Base-by-base conservation (phyloP, 208 protist genomes). In the Tetramitus jugosus region DNA sequence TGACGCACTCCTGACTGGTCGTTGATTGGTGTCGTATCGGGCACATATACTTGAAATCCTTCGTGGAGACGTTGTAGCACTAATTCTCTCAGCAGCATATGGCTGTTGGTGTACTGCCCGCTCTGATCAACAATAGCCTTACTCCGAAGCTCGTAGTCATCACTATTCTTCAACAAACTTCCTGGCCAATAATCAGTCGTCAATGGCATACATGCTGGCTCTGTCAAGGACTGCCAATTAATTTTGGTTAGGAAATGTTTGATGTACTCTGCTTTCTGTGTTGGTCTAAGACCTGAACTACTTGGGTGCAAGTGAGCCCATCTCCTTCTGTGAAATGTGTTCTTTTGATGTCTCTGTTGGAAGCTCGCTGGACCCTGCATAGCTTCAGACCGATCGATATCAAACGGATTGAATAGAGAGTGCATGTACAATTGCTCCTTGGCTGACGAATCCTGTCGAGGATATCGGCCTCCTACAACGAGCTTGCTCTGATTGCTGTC, bases 101-200 rank as follows among this genome's bases (percentile, higher is more conserved):
- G 8, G 23, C 37, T 61, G 23, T 52, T 76, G 26, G 43, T 13
- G 14, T 76, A 37, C 37, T 40, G 26, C 43, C 43, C 13, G 43
- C 33, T 45, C 4, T 17, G 23, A n/a, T 39, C 60, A 37, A 40
- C 52, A 37, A 76, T 42, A 4, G 35, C 23, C 2, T 76, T 17
- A 13, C 20, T 52, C 10, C 52, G 31, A 3, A 43, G 31, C 8
- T 39, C 37, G 13, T 52, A 76, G 23, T 61, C 60, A 17, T 76
- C 33, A 6, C 23, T 23, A 67, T 35, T 67, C 17, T 39, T 46
- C 20, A 67, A 29, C 10, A 35, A 13, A 67, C 14, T 26, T 17
- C 33, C 71, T 42, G 71, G 71, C 53, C 53, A 76, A 65, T 67
- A 76, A 76, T 61, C 71, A 37, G 71, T 65, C 10, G 71, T 76